Conservation (phyloP, 179 eudicot genomes). For the Amaranthus tricolor region DNA sequence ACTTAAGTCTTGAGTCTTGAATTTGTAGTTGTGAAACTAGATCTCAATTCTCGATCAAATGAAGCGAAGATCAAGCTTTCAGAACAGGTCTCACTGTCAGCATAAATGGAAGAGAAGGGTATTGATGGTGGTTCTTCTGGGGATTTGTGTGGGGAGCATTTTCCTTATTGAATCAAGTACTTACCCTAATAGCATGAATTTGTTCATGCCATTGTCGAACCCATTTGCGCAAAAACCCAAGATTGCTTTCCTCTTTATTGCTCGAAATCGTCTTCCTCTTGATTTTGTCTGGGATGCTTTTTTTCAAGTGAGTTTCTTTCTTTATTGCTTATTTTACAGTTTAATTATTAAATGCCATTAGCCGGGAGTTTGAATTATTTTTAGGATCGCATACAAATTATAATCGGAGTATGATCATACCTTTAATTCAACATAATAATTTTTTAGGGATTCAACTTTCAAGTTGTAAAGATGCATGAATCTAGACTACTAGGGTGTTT, state of each 20-base stretch:
- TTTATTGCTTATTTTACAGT: neutral
- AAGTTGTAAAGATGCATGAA: too few relatives aligned
- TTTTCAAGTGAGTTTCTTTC: constrained; percentile 48
- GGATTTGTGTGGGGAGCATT: constrained; percentile 51
- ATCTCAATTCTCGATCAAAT: constrained; percentile 17
- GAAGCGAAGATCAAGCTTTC: constrained; percentile 59
- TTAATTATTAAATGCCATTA: too few relatives aligned
- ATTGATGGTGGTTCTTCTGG: constrained; percentile 32
- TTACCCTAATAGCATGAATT: constrained; percentile 27
- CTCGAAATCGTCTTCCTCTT: constrained; percentile 75
- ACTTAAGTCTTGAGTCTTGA: neutral
- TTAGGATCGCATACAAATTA: too few relatives aligned
- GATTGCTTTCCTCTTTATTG: constrained; percentile 77
- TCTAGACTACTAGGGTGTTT: too few relatives aligned
- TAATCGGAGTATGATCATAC: too few relatives aligned
- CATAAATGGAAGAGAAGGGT: constrained; percentile 48
- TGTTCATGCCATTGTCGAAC: constrained; percentile 25
- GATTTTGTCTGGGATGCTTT: constrained; percentile 86
- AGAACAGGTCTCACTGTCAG: constrained; percentile 32
- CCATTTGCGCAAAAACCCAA: constrained; percentile 46
- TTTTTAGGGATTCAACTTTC: too few relatives aligned
- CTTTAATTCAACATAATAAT: too few relatives aligned
- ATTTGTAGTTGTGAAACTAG: neutral
- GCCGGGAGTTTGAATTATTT: too few relatives aligned
- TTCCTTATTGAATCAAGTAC: constrained; percentile 38